Evolutionary conservation across 108 stramenopile genomes (phyloP).

Genomic region (Nitzschia putrida): DNA sequence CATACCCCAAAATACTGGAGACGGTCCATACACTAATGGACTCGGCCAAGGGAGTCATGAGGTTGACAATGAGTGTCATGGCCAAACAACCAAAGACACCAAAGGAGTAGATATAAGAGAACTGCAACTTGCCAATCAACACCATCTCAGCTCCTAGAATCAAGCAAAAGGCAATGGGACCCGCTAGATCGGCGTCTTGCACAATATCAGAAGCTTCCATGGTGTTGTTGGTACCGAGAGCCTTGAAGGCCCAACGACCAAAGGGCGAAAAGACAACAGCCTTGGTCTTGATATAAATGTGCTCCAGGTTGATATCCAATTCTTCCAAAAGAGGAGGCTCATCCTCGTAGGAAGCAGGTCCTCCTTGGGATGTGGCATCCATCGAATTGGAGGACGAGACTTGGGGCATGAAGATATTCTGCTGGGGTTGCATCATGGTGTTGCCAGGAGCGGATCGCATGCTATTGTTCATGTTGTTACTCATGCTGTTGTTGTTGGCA

Average conservation of each 20-base stretch:
- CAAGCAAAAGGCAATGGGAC: conserved; percentile 92
- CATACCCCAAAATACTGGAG: conserved; percentile 93
- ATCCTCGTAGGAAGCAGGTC: conserved; percentile 35
- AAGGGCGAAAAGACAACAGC: conserved; percentile 79
- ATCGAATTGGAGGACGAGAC: background rate
- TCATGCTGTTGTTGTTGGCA: background rate
- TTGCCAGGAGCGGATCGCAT: background rate
- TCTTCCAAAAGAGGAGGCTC: conserved; percentile 98
- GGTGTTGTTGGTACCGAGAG: background rate
- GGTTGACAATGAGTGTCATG: conserved; percentile 92
- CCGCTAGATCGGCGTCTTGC: conserved; percentile 92
- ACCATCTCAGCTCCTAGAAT: conserved; percentile 89
- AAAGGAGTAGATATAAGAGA: conserved; percentile 98
- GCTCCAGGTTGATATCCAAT: conserved; percentile 93
- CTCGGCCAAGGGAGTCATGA: conserved; percentile 77
- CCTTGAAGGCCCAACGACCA: conserved; percentile 33
- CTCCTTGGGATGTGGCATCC: background rate
- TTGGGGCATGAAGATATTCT: conserved; percentile 12
- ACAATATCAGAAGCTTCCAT: conserved; percentile 54
- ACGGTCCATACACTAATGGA: conserved; percentile 80
- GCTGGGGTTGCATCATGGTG: background rate
- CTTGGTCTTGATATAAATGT: conserved; percentile 92
- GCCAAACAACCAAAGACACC: conserved; percentile 93
- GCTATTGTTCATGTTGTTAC: no score
- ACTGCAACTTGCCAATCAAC: conserved; percentile 92